These are phyloP conservation scores for Penicillium desertorum DNA, from an alignment of 495 filamentous ascomycete genomes.

Conservation along the genomic window DNA sequence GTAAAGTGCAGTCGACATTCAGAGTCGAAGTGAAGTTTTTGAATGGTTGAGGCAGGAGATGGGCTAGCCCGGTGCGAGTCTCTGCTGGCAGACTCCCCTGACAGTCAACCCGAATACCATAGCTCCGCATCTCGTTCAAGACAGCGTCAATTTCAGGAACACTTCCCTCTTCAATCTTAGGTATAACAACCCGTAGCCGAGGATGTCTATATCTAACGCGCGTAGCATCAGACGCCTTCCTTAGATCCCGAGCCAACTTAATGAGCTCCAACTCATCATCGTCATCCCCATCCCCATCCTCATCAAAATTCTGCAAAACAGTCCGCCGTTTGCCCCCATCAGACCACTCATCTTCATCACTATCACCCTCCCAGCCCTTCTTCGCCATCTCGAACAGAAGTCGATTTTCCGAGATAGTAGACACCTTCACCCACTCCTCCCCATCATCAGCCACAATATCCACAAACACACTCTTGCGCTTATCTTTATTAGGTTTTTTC, in stretches of 20 bases:
- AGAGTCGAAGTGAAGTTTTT: constrained; percentile 55
- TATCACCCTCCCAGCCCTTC: constrained; percentile 56
- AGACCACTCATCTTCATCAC: constrained; percentile 35
- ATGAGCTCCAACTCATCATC: constrained; percentile 56
- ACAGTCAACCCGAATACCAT: constrained; percentile 55
- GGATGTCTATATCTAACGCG: constrained; percentile 59
- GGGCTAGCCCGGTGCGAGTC: constrained; percentile 34
- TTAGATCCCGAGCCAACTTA: constrained; percentile 55
- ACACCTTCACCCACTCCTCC: constrained; percentile 62
- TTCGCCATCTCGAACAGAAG: constrained; percentile 63
- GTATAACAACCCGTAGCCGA: constrained; percentile 59
- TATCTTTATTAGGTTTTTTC: constrained; percentile 37
- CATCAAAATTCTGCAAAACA: constrained; percentile 36
- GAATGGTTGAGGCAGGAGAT: constrained; percentile 55
- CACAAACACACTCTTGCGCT: constrained; percentile 46
- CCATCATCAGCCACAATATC: constrained; percentile 56
- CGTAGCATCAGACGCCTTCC: constrained; percentile 51
- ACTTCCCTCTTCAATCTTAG: constrained; percentile 52
- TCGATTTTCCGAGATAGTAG: constrained; percentile 56
- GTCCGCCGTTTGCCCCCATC: constrained; percentile 36
- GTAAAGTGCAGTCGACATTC: constrained; percentile 74
- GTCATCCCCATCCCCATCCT: constrained; percentile 30
- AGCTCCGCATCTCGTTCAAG: constrained; percentile 55
- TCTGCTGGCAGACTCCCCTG: constrained; percentile 30
- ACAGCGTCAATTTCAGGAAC: constrained; percentile 56